These are phyloP conservation scores for Blastosporella zonata DNA, from an alignment of 1,284 basidiomycete species.

Conservation along the genomic window DNA sequence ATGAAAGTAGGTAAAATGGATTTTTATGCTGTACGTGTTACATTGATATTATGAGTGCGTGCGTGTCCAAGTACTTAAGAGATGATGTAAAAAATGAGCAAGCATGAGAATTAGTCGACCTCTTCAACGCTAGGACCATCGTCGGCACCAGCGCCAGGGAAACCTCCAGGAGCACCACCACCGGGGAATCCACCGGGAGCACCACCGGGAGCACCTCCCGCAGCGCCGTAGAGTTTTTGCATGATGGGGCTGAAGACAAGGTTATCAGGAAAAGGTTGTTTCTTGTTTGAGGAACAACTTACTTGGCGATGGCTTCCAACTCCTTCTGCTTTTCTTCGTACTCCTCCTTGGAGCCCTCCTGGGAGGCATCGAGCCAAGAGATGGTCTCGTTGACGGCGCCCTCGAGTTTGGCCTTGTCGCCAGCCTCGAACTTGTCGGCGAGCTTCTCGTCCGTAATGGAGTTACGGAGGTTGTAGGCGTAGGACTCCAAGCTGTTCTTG, in stretches of 20 bases:
- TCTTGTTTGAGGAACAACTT: constrained; percentile 20
- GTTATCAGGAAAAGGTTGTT: constrained; percentile 8
- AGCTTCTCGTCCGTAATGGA: constrained; percentile 84
- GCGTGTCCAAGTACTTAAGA: constrained; percentile 12
- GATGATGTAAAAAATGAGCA: constrained; percentile 9
- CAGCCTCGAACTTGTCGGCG: constrained; percentile 83
- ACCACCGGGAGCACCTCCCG: constrained; percentile 48
- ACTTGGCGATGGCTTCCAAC: constrained; percentile 83
- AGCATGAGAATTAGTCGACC: constrained; percentile 56
- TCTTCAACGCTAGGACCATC: constrained; percentile 89
- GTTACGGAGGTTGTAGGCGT: constrained; percentile 96
- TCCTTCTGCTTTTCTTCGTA: constrained; percentile 97
- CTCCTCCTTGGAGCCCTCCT: constrained; percentile 94
- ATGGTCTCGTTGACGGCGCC: constrained; percentile 83
- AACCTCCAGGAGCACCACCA: constrained; percentile 52
- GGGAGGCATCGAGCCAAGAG: constrained; percentile 84
- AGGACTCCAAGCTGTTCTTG: constrained; percentile 91
- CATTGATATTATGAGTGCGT: constrained; percentile 22
- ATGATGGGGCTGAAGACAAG: constrained; percentile 70
- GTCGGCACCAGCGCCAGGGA: constrained; percentile 53
- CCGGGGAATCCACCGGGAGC: constrained; percentile 47
- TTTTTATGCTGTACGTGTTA: constrained; percentile 18
- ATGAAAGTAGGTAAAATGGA: constrained; percentile 1
- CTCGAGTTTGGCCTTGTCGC: constrained; percentile 89
- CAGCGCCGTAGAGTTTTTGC: constrained; percentile 86